A percentile compares a stretch with the other conserved stretches of the same genome.
Conservation (phyloP, 2,329 filamentous ascomycete genomes). For the Stagonosporopsis cucurbitacearum region DNA sequence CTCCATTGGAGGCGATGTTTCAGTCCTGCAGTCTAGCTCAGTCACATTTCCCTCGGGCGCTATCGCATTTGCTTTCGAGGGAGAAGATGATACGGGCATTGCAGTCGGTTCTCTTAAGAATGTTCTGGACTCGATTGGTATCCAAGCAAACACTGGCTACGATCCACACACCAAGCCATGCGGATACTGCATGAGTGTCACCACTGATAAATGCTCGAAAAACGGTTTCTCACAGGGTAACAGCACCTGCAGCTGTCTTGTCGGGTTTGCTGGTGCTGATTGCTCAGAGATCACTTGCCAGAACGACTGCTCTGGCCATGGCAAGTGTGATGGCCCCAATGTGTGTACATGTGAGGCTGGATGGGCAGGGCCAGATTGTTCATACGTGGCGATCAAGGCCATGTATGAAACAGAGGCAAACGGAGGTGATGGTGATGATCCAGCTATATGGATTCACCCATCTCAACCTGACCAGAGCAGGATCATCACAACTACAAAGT, state of each 20-base stretch:
- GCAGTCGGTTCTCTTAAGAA: conserved; percentile 30
- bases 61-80: conserved; percentile 38
- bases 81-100: conserved; percentile 31
- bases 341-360: conserved; percentile 34
- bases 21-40: conserved; percentile 29
- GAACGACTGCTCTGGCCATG: conserved; percentile 38
- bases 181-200: conserved; percentile 21
- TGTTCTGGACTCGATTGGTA: conserved; percentile 22
- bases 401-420: conserved; percentile 45
- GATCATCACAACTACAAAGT: conserved; percentile 62
- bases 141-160: conserved; percentile 30
- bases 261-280: conserved; percentile 33
- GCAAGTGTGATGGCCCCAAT: conserved; percentile 36
- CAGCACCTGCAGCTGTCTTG: conserved; percentile 32
- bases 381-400: conserved; percentile 36
- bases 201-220: conserved; percentile 30
- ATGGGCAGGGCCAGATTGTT: conserved; percentile 40
- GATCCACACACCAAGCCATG: conserved; percentile 27
- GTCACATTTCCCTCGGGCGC: conserved; percentile 23
- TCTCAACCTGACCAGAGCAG: conserved; percentile 51
- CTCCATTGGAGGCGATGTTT: conserved; percentile 36
- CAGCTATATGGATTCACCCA: conserved; percentile 42
- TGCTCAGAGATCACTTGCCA: conserved; percentile 30
- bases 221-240: conserved; percentile 23
- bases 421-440: conserved; percentile 43